Percentiles rank a stretch among this genome's conserved stretches.
Conservation (phyloP, 768 basidiomycete species). For the Lentinula boryana region DNA sequence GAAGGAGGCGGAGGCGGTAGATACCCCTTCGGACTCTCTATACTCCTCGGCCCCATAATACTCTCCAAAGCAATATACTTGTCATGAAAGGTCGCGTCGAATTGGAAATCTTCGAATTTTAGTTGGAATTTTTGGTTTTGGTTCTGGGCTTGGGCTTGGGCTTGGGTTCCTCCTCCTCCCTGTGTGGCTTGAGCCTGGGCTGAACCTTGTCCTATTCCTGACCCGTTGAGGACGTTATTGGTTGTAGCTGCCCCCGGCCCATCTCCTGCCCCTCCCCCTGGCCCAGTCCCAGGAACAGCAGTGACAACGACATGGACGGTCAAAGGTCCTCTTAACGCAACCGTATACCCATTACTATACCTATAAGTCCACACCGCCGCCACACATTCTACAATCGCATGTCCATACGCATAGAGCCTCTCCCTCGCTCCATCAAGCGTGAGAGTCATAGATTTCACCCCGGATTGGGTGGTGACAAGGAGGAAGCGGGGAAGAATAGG, state of each 20-base stretch:
- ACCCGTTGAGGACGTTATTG: neutral
- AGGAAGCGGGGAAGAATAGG: constrained; percentile 82
- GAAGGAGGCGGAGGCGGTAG: constrained; percentile 23
- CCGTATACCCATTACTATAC: constrained; percentile 74
- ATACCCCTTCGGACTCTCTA: constrained; percentile 33
- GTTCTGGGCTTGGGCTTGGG: neutral
- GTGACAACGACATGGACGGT: constrained; percentile 54
- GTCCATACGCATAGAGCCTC: constrained; percentile 37
- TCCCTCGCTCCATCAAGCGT: constrained; percentile 75
- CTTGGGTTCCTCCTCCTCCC: neutral
- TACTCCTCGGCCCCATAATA: constrained; percentile 44
- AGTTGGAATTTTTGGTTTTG: constrained; percentile 24
- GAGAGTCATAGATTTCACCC: constrained; percentile 80
- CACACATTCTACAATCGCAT: constrained; percentile 63
- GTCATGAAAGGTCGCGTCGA: constrained; percentile 68
- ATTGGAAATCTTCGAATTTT: constrained; percentile 69
- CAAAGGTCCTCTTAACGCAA: constrained; percentile 71
- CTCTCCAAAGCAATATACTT: constrained; percentile 67
- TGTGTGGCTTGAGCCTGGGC: neutral
- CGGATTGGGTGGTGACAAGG: constrained; percentile 78
- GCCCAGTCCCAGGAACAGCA: constrained; percentile 20
- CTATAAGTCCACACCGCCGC: constrained; percentile 77
- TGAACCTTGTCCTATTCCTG: neutral
- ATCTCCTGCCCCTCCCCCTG: no score
- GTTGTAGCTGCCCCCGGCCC: neutral